Percentiles rank a stretch among this genome's conserved stretches.
phyloP scores from a whole-genome alignment of 306 rosid species.

The Lathyrus oleraceus region DNA sequence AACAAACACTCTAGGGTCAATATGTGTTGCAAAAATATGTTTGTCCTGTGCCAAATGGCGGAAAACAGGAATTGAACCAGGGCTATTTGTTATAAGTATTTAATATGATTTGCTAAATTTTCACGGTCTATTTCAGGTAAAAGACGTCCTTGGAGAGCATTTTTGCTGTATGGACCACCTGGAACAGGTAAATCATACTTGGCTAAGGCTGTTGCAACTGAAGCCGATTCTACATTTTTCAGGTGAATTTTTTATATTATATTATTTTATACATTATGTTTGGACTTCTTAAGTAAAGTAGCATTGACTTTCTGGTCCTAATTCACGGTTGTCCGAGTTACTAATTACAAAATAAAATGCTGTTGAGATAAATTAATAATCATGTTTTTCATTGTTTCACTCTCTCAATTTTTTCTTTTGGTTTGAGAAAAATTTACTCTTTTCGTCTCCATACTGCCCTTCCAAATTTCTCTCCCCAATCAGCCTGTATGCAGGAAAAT shows the following conservation, averaged over 20 bases:
- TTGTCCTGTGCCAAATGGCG: not conserved
- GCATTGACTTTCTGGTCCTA: conserved; percentile 12
- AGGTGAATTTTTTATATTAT: conserved; percentile 49
- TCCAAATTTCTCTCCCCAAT: conserved; percentile 1
- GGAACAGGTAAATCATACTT: conserved; percentile 99
- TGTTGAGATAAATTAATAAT: not conserved
- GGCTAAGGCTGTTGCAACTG: conserved; percentile 99
- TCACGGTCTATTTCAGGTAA: conserved; percentile 56
- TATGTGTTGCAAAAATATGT: not conserved
- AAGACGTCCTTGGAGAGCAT: conserved; percentile 99
- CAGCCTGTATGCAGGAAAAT: not conserved
- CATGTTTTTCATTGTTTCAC: not conserved
- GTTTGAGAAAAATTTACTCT: not conserved
- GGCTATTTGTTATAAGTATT: conserved; percentile 7
- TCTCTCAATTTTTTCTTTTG: not conserved
- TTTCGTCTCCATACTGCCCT: not conserved
- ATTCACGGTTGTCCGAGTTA: not conserved
- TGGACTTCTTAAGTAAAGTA: conserved; percentile 7
- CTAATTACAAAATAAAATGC: conserved; percentile 5
- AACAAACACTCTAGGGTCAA: not conserved
- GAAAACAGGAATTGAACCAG: not conserved
- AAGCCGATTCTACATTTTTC: conserved; percentile 97
- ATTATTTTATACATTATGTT: not conserved
- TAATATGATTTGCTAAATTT: not conserved
- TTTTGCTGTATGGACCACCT: conserved; percentile 92